These are phyloP conservation scores for Xanthoconium purpureum DNA, from an alignment of 768 basidiomycete species.

Conservation along the genomic window DNA sequence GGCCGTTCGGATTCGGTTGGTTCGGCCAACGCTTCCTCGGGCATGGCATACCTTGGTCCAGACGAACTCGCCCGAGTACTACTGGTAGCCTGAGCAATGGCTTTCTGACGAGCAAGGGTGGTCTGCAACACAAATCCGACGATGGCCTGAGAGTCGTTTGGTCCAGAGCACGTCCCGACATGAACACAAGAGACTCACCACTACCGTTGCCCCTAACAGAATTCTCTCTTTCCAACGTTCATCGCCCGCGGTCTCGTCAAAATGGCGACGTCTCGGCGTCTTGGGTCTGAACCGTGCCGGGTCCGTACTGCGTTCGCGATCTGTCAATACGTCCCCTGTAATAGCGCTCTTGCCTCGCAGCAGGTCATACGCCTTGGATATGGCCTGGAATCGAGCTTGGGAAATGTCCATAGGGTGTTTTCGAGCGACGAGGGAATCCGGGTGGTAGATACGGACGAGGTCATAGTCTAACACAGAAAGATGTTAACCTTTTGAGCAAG, in stretches of 20 bases:
- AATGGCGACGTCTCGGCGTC: constrained; percentile 40
- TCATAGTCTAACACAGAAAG: constrained; percentile 56
- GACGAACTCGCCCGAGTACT: constrained; percentile 2
- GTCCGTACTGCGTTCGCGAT: constrained; percentile 27
- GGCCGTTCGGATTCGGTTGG: not conserved
- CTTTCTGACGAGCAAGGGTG: constrained; percentile 29
- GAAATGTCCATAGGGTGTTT: constrained; percentile 45
- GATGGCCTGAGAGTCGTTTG: constrained; percentile 29
- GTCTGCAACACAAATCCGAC: constrained; percentile 35
- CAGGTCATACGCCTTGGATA: constrained; percentile 64
- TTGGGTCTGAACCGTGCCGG: constrained; percentile 42
- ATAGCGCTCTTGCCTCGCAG: constrained; percentile 48
- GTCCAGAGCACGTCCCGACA: not conserved
- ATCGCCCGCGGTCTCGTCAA: constrained; percentile 44
- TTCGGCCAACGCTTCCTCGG: constrained; percentile 26
- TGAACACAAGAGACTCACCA: constrained; percentile 36
- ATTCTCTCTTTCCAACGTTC: constrained; percentile 68
- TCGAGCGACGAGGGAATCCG: constrained; percentile 54
- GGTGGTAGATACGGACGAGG: constrained; percentile 77
- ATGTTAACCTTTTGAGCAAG: not conserved
- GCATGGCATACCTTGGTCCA: constrained; percentile 1
- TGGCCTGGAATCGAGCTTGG: constrained; percentile 66
- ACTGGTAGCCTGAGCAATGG: constrained; percentile 22
- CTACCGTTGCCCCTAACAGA: constrained; percentile 51
- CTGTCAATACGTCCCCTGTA: constrained; percentile 14